These are phyloP conservation scores for Canna indica DNA, from an alignment of 176 grass and related monocot genomes.

Conservation along the genomic window DNA sequence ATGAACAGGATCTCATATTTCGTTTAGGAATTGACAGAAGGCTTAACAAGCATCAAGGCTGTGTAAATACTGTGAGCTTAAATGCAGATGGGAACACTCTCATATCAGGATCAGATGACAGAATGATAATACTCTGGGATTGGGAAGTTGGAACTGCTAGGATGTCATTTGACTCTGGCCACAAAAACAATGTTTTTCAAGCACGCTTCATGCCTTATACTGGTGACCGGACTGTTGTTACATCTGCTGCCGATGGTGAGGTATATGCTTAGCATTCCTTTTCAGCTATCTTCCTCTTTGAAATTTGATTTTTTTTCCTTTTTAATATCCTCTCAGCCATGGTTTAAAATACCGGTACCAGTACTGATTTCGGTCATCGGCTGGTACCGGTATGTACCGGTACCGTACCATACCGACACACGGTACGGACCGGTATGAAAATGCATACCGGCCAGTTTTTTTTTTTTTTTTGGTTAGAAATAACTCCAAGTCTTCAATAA, in stretches of 20 bases:
- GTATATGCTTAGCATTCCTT: slow-evolving; percentile 15
- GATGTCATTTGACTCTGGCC: slow-evolving; percentile 39
- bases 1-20: slow-evolving; percentile 36
- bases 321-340: no score
- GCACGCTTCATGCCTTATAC: slow-evolving; percentile 72
- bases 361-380: no score
- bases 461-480: no score
- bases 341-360: no score
- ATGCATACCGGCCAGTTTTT: no score
- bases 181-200: slow-evolving; percentile 45
- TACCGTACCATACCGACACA: no score
- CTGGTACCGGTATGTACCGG: no score
- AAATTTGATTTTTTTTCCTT: no score
- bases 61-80: slow-evolving; percentile 59
- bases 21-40: slow-evolving; percentile 38
- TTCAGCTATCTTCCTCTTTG: background rate
- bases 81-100: slow-evolving; percentile 50
- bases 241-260: slow-evolving; percentile 52
- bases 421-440: no score
- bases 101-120: slow-evolving; percentile 53
- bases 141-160: slow-evolving; percentile 27
- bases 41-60: slow-evolving; percentile 44
- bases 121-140: slow-evolving; percentile 44
- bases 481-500: no score
- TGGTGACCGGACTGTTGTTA: slow-evolving; percentile 43